phyloP scores from a whole-genome alignment of 2,329 filamentous ascomycete genomes.

The Akanthomyces uredinophilus region DNA sequence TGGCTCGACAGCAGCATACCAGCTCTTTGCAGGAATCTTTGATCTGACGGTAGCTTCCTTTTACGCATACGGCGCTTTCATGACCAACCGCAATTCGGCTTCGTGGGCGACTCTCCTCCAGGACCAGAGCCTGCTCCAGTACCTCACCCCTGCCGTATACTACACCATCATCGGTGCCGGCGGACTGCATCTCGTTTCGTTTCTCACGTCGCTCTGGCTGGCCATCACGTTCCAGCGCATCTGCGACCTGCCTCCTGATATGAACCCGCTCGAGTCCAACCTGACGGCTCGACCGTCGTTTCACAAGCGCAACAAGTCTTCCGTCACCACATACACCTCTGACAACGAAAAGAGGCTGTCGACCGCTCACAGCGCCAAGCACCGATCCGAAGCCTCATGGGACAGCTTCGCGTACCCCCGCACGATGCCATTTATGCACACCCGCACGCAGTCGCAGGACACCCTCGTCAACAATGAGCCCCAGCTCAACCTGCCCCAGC shows the following conservation, averaged over 20 bases:
- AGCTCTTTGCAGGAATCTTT: slow-evolving; percentile 71
- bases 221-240: slow-evolving; percentile 78
- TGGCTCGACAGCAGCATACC: slow-evolving; percentile 80
- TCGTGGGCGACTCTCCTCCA: slow-evolving; percentile 66
- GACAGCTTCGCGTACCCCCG: slow-evolving; percentile 44
- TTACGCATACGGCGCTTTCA: slow-evolving; percentile 50
- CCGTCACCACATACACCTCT: slow-evolving; percentile 43
- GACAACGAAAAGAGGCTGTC: slow-evolving; percentile 57
- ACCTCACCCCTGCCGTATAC: slow-evolving; percentile 63
- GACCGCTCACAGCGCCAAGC: slow-evolving; percentile 36
- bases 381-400: slow-evolving; percentile 39
- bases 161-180: slow-evolving; percentile 60
- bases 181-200: slow-evolving; percentile 64
- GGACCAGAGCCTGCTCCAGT: slow-evolving; percentile 48
- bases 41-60: slow-evolving; percentile 56
- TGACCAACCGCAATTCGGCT: slow-evolving; percentile 37
- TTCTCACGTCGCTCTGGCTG: slow-evolving; percentile 69
- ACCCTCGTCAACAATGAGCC: slow-evolving; percentile 52
- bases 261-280: slow-evolving; percentile 89
- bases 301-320: slow-evolving; percentile 72
- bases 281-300: slow-evolving; percentile 62
- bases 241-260: slow-evolving; percentile 75
- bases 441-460: slow-evolving; percentile 58
- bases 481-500: slow-evolving; percentile 47
- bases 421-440: slow-evolving; percentile 75